Evolutionary conservation across 495 filamentous ascomycete genomes (phyloP), one percentile per base, ranked within the genome.

Genomic region (Penicillium parvum): DNA sequence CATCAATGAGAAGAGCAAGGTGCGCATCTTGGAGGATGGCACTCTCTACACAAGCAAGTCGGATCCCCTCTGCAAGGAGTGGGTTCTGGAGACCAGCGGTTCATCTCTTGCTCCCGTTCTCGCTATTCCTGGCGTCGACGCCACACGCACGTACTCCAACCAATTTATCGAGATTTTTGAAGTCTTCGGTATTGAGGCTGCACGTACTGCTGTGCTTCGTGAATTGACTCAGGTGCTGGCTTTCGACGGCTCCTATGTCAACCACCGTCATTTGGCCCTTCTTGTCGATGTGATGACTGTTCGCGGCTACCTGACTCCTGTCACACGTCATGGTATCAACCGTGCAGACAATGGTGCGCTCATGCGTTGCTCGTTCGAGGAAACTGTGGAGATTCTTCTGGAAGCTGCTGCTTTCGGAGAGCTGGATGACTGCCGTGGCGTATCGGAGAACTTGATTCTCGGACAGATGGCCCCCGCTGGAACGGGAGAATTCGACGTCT

Each of bases 311-410:
- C 75, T 99, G 51, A 95, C 95, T 63, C 90, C 92, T 5, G 90
- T 97, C 40, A 97, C 92, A 43, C 88, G 92, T 64, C 94, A 97
- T 49, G 92, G 92, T 71, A 99, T 99, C 66, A 99, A 99, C 68
- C 81, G 94, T 51, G 85, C 89, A 9, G 94, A 99, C 55, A 99
- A 94, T 34, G 92, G 92, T 72, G 92, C 92, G 2, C 73, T 99
- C 55, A 99, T 99, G 92, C 83, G 92, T 60, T 99, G 92, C 74
- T 99, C 92, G 7, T 99, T 99, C 68, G 92, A 99, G 69, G 94
- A 99, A 57, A 99, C 92, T 0, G 92, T 99, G 22, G 92, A 99
- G 61, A 99, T 99, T 69, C 72, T 99, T 18, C 76, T 96, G 20
- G 92, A 99, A 45, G 92, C 92, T 26, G 92, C 92, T 28, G 87